These are phyloP conservation scores for Fusarium sulawesiense DNA, from an alignment of 2,329 filamentous ascomycete genomes.

Conservation along the genomic window DNA sequence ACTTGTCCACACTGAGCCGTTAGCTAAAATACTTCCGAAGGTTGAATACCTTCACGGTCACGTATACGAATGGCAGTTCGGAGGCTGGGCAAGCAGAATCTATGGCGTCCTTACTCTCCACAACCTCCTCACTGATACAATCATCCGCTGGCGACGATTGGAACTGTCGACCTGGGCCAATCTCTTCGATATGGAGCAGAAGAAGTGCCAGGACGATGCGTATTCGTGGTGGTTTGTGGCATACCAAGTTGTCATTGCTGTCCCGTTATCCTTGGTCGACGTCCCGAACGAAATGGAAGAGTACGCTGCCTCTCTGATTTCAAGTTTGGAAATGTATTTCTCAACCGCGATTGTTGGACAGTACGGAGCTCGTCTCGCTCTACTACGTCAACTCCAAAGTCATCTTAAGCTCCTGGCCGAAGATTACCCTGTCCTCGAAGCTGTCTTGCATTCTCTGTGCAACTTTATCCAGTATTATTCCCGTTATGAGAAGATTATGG, in stretches of 20 bases:
- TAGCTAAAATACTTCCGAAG: conserved; percentile 86
- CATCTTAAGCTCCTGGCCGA: conserved; percentile 72
- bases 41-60: conserved; percentile 87
- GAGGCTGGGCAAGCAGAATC: conserved; percentile 83
- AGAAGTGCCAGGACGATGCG: conserved; percentile 80
- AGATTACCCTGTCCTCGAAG: conserved; percentile 68
- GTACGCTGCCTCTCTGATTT: conserved; percentile 77
- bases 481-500: conserved; percentile 75
- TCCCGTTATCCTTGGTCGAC: conserved; percentile 74
- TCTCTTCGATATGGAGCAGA: conserved; percentile 84
- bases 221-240: conserved; percentile 96
- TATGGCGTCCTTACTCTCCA: conserved; percentile 78
- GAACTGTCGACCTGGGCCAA: conserved; percentile 93
- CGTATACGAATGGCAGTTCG: conserved; percentile 92
- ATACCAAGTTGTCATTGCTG: conserved; percentile 87
- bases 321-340: conserved; percentile 83
- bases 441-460: conserved; percentile 72
- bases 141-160: conserved; percentile 89
- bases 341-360: conserved; percentile 83
- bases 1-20: conserved; percentile 81
- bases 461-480: conserved; percentile 83
- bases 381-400: conserved; percentile 73
- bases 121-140: conserved; percentile 80
- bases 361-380: conserved; percentile 75
- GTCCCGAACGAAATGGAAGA: conserved; percentile 67